Percentiles rank a stretch among this genome's conserved stretches.
Conservation (phyloP, 805 yeast species). For the Diddensiella transvaalensis region DNA sequence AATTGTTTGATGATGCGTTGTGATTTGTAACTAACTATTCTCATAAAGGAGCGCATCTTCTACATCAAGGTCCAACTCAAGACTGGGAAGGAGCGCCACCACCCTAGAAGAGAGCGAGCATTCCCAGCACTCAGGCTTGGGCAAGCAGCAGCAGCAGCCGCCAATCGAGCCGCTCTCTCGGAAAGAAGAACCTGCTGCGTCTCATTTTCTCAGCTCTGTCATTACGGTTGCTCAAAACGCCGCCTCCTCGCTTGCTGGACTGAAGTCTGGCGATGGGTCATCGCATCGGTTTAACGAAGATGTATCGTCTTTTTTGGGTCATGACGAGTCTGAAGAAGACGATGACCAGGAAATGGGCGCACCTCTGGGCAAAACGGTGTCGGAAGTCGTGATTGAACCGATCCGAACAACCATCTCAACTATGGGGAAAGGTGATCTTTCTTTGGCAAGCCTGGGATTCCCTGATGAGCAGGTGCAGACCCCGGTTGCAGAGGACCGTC, state of each 20-base stretch:
- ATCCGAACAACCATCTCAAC: conserved; percentile 26
- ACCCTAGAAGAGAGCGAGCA: neutral
- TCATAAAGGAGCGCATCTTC: conserved; percentile 1
- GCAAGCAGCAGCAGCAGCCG: neutral
- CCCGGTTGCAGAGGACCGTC: neutral
- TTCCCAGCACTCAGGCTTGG: neutral
- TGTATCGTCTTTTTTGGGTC: neutral
- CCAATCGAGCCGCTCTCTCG: neutral
- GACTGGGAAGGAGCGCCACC: neutral
- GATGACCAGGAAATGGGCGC: conserved; percentile 3
- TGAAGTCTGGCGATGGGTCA: conserved; percentile 12
- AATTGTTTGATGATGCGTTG: too few relatives aligned
- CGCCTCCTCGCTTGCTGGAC: conserved; percentile 27
- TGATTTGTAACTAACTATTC: too few relatives aligned
- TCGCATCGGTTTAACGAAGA: conserved; percentile 6
- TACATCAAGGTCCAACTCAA: conserved; percentile 1
- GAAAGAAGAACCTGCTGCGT: conserved; percentile 10
- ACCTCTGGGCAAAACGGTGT: neutral
- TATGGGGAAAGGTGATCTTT: conserved; percentile 33
- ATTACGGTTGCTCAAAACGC: conserved; percentile 32
- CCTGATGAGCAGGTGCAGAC: conserved; percentile 1
- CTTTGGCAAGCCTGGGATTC: conserved; percentile 27
- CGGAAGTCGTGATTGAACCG: conserved; percentile 23
- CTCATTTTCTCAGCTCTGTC: conserved; percentile 22
- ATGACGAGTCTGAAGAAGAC: conserved; percentile 1